Evolutionary conservation across 2,329 filamentous ascomycete species (phyloP).

Genomic region (Exophiala mesophila): DNA sequence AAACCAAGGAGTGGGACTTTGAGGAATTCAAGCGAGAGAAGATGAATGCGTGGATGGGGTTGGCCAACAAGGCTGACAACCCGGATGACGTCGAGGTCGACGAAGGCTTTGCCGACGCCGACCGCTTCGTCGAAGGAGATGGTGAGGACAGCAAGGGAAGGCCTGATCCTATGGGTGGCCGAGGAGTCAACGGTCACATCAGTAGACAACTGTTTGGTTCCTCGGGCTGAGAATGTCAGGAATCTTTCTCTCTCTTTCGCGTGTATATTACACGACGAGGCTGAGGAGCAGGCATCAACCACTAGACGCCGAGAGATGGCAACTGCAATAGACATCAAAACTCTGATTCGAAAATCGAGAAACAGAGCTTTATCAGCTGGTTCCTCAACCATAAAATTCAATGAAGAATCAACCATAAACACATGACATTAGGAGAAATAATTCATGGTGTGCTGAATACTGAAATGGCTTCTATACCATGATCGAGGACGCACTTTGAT

Average conservation of each 20-base stretch:
- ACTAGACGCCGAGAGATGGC: no score
- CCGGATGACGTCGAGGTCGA: constrained; percentile 40
- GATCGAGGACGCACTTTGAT: no score
- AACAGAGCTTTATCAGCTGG: no score
- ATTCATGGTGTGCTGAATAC: constrained; percentile 16
- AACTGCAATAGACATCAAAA: no score
- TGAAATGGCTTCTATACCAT: no score
- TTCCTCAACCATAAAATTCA: no score
- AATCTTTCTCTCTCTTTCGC: no score
- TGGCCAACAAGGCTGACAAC: constrained; percentile 17
- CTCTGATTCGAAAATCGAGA: no score
- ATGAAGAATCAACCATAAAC: constrained; percentile 6
- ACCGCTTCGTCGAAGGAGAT: constrained; percentile 18
- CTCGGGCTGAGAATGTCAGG: neutral
- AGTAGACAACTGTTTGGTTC: constrained; percentile 17
- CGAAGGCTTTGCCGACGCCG: constrained; percentile 28
- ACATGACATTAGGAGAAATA: constrained; percentile 22
- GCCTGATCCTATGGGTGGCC: constrained; percentile 24
- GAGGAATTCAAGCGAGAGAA: constrained; percentile 75
- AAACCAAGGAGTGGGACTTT: constrained; percentile 81
- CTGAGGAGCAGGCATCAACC: no score
- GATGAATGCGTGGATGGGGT: constrained; percentile 55
- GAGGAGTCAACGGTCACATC: constrained; percentile 25
- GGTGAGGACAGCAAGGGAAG: constrained; percentile 26
- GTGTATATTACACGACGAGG: no score